Evolutionary conservation across 176 grass and related monocot species (phyloP).

Genomic region (Cenchrus americanus): DNA sequence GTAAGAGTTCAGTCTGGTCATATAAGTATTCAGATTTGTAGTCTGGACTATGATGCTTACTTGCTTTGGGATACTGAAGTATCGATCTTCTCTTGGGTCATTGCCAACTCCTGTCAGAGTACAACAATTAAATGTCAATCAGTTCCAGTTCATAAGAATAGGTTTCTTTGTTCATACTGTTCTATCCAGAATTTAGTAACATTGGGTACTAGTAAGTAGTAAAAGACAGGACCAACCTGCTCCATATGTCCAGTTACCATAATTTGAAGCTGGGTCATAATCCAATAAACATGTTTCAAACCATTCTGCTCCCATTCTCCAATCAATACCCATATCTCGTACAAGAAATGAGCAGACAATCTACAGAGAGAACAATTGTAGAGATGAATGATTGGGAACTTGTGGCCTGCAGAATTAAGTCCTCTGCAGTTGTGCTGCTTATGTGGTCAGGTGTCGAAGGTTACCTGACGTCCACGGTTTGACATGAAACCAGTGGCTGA

Average conservation of each 20-base stretch:
- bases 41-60: conserved; percentile 44
- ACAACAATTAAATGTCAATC: conserved; percentile 25
- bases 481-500: conserved; percentile 88
- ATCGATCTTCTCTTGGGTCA: conserved; percentile 92
- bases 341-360: conserved; percentile 98
- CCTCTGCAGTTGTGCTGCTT: neutral
- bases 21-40: neutral
- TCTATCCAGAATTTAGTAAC: neutral
- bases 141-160: neutral
- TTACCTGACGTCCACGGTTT: conserved; percentile 83
- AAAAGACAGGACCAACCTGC: conserved; percentile 55
- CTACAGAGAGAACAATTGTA: conserved; percentile 36
- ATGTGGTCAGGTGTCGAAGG: neutral
- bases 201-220: neutral
- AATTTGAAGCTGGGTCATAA: conserved; percentile 93
- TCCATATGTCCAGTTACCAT: conserved; percentile 98
- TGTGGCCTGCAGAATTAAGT: neutral
- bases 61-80: conserved; percentile 97
- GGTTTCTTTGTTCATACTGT: neutral
- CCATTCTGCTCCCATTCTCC: conserved; percentile 95
- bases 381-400: neutral
- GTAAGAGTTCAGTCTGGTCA: conserved; percentile 4
- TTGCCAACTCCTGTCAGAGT: conserved; percentile 81
- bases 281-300: conserved; percentile 89
- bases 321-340: conserved; percentile 90